Base-by-base conservation (phyloP, 2,329 filamentous ascomycete species). In the Neocucurbitaria cava region DNA sequence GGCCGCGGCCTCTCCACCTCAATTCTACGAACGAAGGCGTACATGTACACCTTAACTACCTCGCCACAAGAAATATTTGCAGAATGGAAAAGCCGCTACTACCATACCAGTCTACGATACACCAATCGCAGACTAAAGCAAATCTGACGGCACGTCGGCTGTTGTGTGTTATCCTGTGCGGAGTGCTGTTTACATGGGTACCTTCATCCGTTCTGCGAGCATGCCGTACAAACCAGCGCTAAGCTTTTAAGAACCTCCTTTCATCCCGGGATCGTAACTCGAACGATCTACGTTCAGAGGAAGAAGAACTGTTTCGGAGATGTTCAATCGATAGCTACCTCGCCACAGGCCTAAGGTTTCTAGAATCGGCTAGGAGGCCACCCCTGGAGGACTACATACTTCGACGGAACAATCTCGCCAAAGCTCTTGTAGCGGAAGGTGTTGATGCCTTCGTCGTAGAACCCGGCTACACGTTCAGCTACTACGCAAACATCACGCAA, bases 381-480 rank as follows among this genome's bases (percentile, higher is more conserved):
- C 57, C 75, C 2, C 54, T 80, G 0, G 71, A 76, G 0, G 85
- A 88, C 57, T 88, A 84, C 59, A 70, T 86, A 3, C 64, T 79
- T 17, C 81, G 86, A 2, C 78, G 85, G 10, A 78, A 87, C 52
- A 78, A 80, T n/a, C 76, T 88, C 1, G 86, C 85, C 1, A 65
- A 72, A 52, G 85, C 85, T 8, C 72, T 88, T n/a, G 74, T 77
- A 10, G 72, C 71, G 0, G 82, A 84, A 38, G 74, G 72, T 1
- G 71, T 82, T 1, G 84, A 87, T 68, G 85, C 84, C 0, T 88
- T 88, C 58, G 76, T 87, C 1, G 76, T 87, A 1, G 86, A 89
- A 64, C 86, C 86, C 1, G 86, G 86, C 2, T 88, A 87, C 64
- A 86, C 84, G 0, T 87, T 88, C 59, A 82, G 85, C 72, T 86